phyloP scores from a whole-genome alignment of 495 filamentous ascomycete genomes.

The Aspergillus haitiensis region DNA sequence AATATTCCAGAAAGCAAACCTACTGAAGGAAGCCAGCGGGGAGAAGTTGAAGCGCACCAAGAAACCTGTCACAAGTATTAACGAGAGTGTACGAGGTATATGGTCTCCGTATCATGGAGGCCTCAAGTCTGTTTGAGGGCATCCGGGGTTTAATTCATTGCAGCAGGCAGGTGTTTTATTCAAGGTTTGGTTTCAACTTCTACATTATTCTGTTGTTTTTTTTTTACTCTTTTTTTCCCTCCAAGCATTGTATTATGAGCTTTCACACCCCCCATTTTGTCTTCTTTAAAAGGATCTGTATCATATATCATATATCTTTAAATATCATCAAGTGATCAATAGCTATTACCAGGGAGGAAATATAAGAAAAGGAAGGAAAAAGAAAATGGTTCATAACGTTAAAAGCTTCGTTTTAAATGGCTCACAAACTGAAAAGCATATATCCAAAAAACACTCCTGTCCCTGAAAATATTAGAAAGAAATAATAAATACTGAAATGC shows the following conservation, averaged over 20 bases:
- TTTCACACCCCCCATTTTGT: slow-evolving; percentile 22
- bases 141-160: slow-evolving; percentile 14
- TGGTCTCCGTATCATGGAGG: slow-evolving; percentile 91
- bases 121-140: slow-evolving; percentile 40
- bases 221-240: background rate
- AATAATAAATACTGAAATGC: background rate
- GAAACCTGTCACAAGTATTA: slow-evolving; percentile 82
- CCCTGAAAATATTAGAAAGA: too few species aligned
- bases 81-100: slow-evolving; percentile 89
- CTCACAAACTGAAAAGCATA: background rate
- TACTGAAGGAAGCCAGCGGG: slow-evolving; percentile 80
- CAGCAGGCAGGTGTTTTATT: slow-evolving; percentile 26
- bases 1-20: slow-evolving; percentile 75
- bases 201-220: background rate
- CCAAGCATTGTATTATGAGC: slow-evolving; percentile 39
- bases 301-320: slow-evolving; percentile 27
- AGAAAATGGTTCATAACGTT: background rate
- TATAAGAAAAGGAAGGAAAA: too few species aligned
- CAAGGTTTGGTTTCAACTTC: slow-evolving; percentile 22
- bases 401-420: background rate
- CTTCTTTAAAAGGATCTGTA: slow-evolving; percentile 20
- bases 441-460: background rate
- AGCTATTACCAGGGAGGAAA: background rate
- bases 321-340: slow-evolving; percentile 9
- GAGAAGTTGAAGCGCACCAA: slow-evolving; percentile 77